A percentile compares a stretch with the other conserved stretches of the same genome.
Conservation (phyloP, 2,329 filamentous ascomycete genomes). For the Cercospora sp. region DNA sequence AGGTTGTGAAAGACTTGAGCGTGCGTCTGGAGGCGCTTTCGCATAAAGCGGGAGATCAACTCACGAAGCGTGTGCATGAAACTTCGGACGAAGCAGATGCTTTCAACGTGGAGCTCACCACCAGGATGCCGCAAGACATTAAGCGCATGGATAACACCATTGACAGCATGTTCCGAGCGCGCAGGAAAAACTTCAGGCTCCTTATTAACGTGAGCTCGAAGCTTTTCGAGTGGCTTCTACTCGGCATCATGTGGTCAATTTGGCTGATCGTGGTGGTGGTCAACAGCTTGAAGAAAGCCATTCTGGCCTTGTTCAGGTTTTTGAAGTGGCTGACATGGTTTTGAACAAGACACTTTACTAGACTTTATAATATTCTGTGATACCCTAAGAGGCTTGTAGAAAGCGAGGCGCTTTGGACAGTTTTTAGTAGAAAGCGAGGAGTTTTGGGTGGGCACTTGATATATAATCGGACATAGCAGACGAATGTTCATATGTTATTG, state of each 20-base stretch:
- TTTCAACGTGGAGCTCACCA: conserved; percentile 72
- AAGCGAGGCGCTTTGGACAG: conserved; percentile 5
- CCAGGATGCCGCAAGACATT: conserved; percentile 73
- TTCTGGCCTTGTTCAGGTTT: conserved; percentile 59
- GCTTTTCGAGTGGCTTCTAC: conserved; percentile 79
- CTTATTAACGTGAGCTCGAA: conserved; percentile 75
- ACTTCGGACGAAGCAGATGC: conserved; percentile 78
- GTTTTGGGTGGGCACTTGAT: neutral
- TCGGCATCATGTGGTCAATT: conserved; percentile 90
- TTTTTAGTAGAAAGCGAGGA: neutral
- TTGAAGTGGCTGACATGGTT: conserved; percentile 85
- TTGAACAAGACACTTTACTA: conserved; percentile 40
- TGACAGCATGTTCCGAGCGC: conserved; percentile 65
- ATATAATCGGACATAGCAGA: conserved; percentile 2
- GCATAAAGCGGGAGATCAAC: conserved; percentile 49
- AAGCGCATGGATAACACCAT: conserved; percentile 80
- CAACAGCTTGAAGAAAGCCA: conserved; percentile 63
- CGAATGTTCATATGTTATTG: neutral
- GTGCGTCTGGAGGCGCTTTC: conserved; percentile 47
- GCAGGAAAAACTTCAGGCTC: conserved; percentile 73
- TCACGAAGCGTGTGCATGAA: conserved; percentile 62
- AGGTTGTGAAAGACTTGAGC: conserved; percentile 48
- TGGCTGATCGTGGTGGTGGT: conserved; percentile 85
- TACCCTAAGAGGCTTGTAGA: conserved; percentile 16
- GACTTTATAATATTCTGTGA: conserved; percentile 14